Evolutionary conservation across 495 filamentous ascomycete species (phyloP), one percentile per base, ranked within the genome.

Genomic region (Letharia lupina): DNA sequence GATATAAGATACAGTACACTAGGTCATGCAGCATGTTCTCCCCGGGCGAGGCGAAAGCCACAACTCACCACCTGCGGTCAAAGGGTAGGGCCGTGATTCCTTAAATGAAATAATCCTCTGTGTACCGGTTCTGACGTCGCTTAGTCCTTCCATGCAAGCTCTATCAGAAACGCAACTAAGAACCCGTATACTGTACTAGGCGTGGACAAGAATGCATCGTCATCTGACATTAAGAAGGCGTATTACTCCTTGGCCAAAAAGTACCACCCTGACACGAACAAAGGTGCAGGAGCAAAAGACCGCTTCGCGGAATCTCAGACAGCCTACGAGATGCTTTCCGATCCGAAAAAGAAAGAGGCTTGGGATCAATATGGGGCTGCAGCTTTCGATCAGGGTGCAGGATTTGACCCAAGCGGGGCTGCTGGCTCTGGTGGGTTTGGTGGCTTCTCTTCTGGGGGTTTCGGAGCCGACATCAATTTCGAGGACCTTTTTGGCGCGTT

Each of bases 171-270:
- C 56, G 86, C 89, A 5, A 83, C 86, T 31, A 83, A 89, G 71
- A 87, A 98, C 71, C 94, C 94, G 11, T 98, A 98, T 75, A 84
- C 83, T 63, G 78, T 87, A 41, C 86, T 98, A 45, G 94, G 93
- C n/a, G 87, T 98, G 18, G 79, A 81, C 65, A 93, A 90, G 74
- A 80, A 74, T 50, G 90, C 94, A 18, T 88, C 91, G n/a, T 76
- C 90, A 8, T 73, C 85, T 63, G 95, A 97, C 10, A 96, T 98
- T 72, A 98, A 98, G 73, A 98, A 97, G 76, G 93, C 94, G 3
- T 98, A 98, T 80, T 98, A 98, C 75, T 88, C 91, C 62, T 79
- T 96, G 67, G 94, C 94, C n/a, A 98, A 98, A 77, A 98, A 97
- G 73, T 98, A 86, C 74, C 94, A 98, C 71, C 94, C 94, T 11